Evolutionary conservation across 2,329 filamentous ascomycete genomes (phyloP).

Genomic region (Trichoderma simmonsii): DNA sequence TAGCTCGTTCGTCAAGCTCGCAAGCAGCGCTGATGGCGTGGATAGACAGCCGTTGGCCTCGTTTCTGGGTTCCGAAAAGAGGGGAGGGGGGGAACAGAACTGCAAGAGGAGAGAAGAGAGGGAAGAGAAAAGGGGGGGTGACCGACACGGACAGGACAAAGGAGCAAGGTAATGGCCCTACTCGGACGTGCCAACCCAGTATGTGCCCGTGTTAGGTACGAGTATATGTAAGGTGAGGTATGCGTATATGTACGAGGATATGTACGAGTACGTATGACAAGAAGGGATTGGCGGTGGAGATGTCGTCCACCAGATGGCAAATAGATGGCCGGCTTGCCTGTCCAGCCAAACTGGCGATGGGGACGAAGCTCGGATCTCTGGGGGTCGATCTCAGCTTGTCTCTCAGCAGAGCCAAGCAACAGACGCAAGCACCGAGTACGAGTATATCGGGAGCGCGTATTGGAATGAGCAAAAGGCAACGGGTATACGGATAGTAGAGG

Average conservation of each 20-base stretch:
- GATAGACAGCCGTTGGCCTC: neutral
- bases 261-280: neutral
- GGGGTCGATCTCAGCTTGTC: neutral
- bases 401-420: neutral
- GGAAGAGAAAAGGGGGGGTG: neutral
- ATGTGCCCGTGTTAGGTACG: neutral
- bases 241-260: neutral
- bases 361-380: neutral
- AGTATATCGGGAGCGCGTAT: neutral
- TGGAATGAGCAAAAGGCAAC: neutral
- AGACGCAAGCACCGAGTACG: neutral
- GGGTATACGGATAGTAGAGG: neutral
- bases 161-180: neutral
- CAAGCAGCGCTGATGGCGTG: neutral
- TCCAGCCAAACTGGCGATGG: neutral
- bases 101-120: neutral
- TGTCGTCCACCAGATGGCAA: neutral
- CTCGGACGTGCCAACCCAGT: neutral
- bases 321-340: neutral
- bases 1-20: neutral
- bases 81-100: neutral
- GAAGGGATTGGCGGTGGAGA: neutral
- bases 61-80: neutral
- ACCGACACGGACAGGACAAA: neutral
- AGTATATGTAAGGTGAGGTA: neutral